Base-by-base conservation (phyloP, 148 eudicot species). In the Dysphania ambrosioides region DNA sequence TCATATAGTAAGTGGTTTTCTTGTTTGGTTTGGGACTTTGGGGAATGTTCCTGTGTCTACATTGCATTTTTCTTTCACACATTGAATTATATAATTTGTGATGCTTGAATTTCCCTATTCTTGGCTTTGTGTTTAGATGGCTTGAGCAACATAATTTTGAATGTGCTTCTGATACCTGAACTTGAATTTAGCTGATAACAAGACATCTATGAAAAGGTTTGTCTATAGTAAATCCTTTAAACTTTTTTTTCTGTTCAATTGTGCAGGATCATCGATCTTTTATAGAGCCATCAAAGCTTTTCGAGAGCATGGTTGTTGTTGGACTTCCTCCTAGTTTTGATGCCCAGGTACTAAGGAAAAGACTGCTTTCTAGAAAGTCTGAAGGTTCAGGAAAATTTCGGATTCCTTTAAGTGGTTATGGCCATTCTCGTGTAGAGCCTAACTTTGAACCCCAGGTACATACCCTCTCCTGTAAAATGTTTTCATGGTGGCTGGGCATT, bases 291-390 rank as follows among this genome's bases (percentile, higher is more conserved):
- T 88, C 97, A 70, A 92, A 83, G 79, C 91, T 95, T 78, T n/a
- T n/a, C n/a, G n/a, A 95, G 80, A 92, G 96, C 90, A 86, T 95
- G 87, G 99, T 90, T 40, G 92, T 95, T 72, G 97, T 90, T 80
- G 99, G 99, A 57, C 93, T 95, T 72, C 96, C 85, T 81, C 97
- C 99, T 41, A 86, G 77, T 75, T 92, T 91, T 84, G 99, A 95
- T 79, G 75, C 85, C 79, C 87, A 85, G 74, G 84, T 87, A 64
- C 89, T 95, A 80, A 87, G n/a, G 84, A 85, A 79, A 74, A 87
- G 85, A 49, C 78, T 89, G 67, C 77, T 85, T 70, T 86, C 87
- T 36, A 82, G 90, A 73, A 92, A 89, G 84, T 82, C 84, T 55
- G 97, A 95, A 85, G 92, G 86, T 73, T 80, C 93, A 7, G 92